Evolutionary conservation across 2,329 filamentous ascomycete species (phyloP), one percentile per base, ranked within the genome.

Genomic region (Stenocarpella maydis): DNA sequence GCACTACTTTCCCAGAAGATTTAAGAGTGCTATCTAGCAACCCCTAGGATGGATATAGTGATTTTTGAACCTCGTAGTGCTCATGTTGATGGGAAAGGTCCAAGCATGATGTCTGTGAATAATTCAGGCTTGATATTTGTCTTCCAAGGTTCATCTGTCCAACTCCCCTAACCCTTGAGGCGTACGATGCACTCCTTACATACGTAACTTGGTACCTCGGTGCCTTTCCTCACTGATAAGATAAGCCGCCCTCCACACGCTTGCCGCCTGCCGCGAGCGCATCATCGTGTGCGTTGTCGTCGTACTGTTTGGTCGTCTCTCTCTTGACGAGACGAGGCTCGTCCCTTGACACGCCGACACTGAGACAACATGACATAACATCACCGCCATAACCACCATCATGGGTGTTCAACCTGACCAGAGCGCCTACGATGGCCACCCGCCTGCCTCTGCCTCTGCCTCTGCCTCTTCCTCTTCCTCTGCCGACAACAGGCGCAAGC

Each of bases 381-480:
- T 5, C 37, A 17, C n/a, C 19, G n/a, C 43, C 3, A 8, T 31
- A 21, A 15, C 14, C 2, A n/a, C 3, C 39, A 64, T 12, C 2
- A 71, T 69, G 67, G 67, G 67, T 26, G 47, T 66, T 31, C 54
- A 71, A 19, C 67, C 53, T 17, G 28, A 63, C 9, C 67, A 66
- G 58, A 34, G 54, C 12, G 54, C 67, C 21, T 65, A 19, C 55
- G 49, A 15, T 17, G 34, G 39, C 24, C 39, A 17, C 12, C 9
- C 43, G 34, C 19, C 65, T 34, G 21, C 31, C 39, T 34, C 64
- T 4, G 37, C 10, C 24, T 37, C 6, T 37, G 34, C 34, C 34
- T 37, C 34, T 37, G 9, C 34, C 34, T 37, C 34, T 37, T 5
- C 31, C 31, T 31, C 31, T 8, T 4, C 34, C 39, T 34, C 64